Evolutionary conservation across 75 land plant species (phyloP), one percentile per base, ranked within the genome.

Genomic region (Ceratopteris richardii): DNA sequence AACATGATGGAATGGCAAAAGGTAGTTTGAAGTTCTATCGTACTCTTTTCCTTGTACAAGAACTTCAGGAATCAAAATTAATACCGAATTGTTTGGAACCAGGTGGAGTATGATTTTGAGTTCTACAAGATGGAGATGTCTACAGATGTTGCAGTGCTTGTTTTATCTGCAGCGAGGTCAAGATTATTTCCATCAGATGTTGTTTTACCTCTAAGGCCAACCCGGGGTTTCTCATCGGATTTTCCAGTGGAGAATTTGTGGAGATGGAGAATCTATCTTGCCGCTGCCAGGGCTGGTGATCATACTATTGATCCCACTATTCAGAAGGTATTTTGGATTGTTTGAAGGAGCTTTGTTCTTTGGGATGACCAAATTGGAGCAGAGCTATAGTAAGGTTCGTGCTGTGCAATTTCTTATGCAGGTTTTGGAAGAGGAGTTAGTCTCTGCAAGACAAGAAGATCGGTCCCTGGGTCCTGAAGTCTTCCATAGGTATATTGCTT

Each of bases 101-200:
- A 92, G 97, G 97, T 93, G 9, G 90, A 78, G 37, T 93, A 93
- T 67, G 90, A 89, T 42, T 93, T 93, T 51, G 55, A 80, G 46
- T 93, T 70, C 67, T 86, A 83, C 44, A 82, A 81, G 56, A 65
- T 93, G 82, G 96, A 89, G 44, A 89, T 93, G 96, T 41, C 74
- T 40, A 66, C 90, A 26, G 96, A 93, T 66, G 62, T 89, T 43
- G 87, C 88, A 54, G 47, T 89, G 21, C 75, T 93, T 10, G 66
- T 93, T 16, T 54, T 93, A 0, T 93, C 98, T 2, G 77, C 82
- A 27, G 97, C 76, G 9, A 92, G 80, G 68, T 89, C 90, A 7
- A 82, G 87, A 50, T 71, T 88, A n/a, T 66, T 85, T 47, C 98
- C 98, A 24, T 86, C 98, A 57, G 98, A 89, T 81, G 29, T 85